phyloP scores from a whole-genome alignment of 2,329 filamentous ascomycete genomes.

The Aureobasidium zeae region DNA sequence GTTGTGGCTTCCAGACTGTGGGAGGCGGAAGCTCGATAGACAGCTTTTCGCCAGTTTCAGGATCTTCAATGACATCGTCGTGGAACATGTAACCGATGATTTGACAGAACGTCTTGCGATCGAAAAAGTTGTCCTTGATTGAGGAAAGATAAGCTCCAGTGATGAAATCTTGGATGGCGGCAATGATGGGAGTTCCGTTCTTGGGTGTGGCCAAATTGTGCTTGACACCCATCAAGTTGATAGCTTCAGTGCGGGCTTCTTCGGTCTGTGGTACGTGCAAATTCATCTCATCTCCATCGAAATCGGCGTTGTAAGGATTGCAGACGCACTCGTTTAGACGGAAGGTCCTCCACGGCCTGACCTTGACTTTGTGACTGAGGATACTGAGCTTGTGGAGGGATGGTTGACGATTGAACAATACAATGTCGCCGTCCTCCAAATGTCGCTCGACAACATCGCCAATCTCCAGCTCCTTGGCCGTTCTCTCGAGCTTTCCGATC shows the following conservation, averaged over 20 bases:
- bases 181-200: conserved; percentile 96
- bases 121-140: conserved; percentile 87
- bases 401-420: conserved; percentile 95
- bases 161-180: conserved; percentile 98
- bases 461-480: conserved; percentile 65
- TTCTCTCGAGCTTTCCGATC: conserved; percentile 50
- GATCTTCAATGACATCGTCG: conserved; percentile 46
- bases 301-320: conserved; percentile 97
- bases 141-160: conserved; percentile 87
- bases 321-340: conserved; percentile 97
- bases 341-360: conserved; percentile 91
- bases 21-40: conserved; percentile 80
- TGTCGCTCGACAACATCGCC: conserved; percentile 92
- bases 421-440: conserved; percentile 88
- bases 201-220: conserved; percentile 93
- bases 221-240: conserved; percentile 95
- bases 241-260: conserved; percentile 88
- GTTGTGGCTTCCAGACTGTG: conserved; percentile 72
- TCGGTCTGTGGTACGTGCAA: conserved; percentile 96
- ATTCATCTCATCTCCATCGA: conserved; percentile 99
- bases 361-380: conserved; percentile 87
- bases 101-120: conserved; percentile 78
- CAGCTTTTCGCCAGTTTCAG: conserved; percentile 40
- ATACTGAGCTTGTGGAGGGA: conserved; percentile 98
- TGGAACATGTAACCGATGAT: conserved; percentile 93